Evolutionary conservation across 1,139 yeast species (phyloP).

Genomic region (Lodderomyces parapsilosis): DNA sequence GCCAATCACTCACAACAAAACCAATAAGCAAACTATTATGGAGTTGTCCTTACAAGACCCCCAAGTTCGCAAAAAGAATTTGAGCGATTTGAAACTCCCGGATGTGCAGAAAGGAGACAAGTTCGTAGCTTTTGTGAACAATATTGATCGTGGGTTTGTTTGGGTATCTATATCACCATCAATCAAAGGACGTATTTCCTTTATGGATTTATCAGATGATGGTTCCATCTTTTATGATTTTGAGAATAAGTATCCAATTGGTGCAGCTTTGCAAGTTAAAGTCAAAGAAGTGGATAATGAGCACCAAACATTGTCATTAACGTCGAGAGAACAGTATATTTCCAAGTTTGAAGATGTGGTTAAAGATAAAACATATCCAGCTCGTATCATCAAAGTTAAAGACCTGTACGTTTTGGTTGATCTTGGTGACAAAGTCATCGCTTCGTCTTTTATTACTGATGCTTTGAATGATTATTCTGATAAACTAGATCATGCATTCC

Average conservation of each 20-base stretch:
- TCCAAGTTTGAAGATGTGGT: constrained; percentile 49
- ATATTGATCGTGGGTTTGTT: constrained; percentile 50
- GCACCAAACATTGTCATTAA: constrained; percentile 49
- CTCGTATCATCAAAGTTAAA: constrained; percentile 60
- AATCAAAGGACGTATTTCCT: constrained; percentile 64
- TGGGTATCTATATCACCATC: constrained; percentile 75
- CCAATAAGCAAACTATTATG: constrained; percentile 54
- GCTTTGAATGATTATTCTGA: constrained; percentile 70
- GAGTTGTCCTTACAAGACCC: constrained; percentile 61
- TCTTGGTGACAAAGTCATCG: constrained; percentile 60
- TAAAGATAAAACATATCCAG: constrained; percentile 63
- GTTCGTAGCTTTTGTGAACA: constrained; percentile 53
- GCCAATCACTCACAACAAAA: constrained; percentile 61
- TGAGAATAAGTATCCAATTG: constrained; percentile 62
- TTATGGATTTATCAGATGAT: constrained; percentile 64
- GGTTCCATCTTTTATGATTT: constrained; percentile 49
- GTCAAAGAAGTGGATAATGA: constrained; percentile 56
- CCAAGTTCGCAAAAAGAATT: constrained; percentile 21
- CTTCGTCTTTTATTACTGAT: constrained; percentile 72
- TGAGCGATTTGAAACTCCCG: constrained; percentile 32
- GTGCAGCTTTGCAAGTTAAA: constrained; percentile 62
- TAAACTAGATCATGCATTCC: constrained; percentile 51
- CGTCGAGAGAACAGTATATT: constrained; percentile 47
- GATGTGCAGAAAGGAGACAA: constrained; percentile 43
- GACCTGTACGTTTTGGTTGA: constrained; percentile 66